Conservation (phyloP, 331 rosid genomes). For the Erythrophleum ivorense region DNA sequence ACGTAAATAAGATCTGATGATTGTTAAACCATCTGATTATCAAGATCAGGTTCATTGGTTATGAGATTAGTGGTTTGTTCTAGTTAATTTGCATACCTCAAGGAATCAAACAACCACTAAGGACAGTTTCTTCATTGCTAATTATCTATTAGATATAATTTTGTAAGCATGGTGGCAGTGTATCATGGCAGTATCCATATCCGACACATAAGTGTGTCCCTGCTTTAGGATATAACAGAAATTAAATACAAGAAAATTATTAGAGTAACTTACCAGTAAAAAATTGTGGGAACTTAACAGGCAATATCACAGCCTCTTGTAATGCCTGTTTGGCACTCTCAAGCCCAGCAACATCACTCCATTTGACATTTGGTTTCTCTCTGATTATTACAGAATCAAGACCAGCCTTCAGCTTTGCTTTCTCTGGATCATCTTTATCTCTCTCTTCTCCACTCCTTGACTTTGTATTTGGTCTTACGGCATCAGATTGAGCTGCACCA, state of each 20-base stretch:
- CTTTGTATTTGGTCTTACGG: slow-evolving; percentile 67
- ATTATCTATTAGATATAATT: background rate
- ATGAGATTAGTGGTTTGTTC: background rate
- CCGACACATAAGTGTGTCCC: background rate
- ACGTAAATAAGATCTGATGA: background rate
- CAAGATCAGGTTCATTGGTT: slow-evolving; percentile 30
- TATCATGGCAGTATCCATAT: background rate
- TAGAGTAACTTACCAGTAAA: slow-evolving; percentile 61
- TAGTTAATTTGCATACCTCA: background rate
- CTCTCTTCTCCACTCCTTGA: slow-evolving; percentile 56
- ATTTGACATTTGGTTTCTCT: slow-evolving; percentile 80
- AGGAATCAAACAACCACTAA: background rate
- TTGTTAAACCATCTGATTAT: slow-evolving; percentile 14
- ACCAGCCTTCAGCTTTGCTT: slow-evolving; percentile 67
- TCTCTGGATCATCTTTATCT: slow-evolving; percentile 81
- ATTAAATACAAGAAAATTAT: background rate
- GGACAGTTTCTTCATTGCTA: background rate
- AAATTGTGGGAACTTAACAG: slow-evolving; percentile 82
- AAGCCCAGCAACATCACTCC: slow-evolving; percentile 83
- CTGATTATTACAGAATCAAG: slow-evolving; percentile 74
- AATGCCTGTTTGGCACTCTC: slow-evolving; percentile 84
- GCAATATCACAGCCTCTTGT: slow-evolving; percentile 80
- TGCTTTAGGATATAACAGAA: background rate
- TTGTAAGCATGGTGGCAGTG: background rate
- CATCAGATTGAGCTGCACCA: slow-evolving; percentile 51